These are phyloP conservation scores for Jatropha multifida DNA, from an alignment of 441 rosid genomes.

Conservation along the genomic window DNA sequence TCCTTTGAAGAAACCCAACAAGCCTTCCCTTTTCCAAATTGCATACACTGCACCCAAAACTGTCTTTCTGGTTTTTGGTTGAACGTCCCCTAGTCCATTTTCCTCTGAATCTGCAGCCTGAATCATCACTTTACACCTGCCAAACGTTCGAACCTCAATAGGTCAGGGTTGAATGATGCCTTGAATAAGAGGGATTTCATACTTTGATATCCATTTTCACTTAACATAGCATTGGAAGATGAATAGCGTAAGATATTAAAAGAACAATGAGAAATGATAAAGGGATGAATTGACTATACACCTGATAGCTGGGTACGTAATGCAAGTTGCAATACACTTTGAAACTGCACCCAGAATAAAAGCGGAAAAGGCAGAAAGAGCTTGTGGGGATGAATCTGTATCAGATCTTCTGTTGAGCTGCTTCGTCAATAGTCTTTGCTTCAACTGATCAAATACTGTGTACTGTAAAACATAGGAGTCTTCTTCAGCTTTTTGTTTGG, in stretches of 20 bases:
- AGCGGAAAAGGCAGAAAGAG: slow-evolving; percentile 74
- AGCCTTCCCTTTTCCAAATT: slow-evolving; percentile 84
- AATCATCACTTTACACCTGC: slow-evolving; percentile 84
- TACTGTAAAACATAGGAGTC: slow-evolving; percentile 46
- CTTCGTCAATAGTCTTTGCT: slow-evolving; percentile 54
- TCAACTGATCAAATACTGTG: slow-evolving; percentile 94
- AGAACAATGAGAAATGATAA: neutral
- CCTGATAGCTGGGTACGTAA: slow-evolving; percentile 96
- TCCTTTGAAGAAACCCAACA: slow-evolving; percentile 83
- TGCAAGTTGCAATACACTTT: slow-evolving; percentile 73
- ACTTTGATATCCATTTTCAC: neutral
- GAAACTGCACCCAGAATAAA: slow-evolving; percentile 83
- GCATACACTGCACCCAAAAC: slow-evolving; percentile 47
- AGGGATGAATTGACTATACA: slow-evolving; percentile 17
- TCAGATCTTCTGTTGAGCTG: slow-evolving; percentile 33
- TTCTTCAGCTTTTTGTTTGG: slow-evolving; percentile 6
- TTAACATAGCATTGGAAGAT: no score
- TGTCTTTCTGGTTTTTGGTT: slow-evolving; percentile 40
- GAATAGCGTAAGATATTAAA: neutral
- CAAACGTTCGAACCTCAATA: slow-evolving; percentile 5
- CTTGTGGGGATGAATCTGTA: slow-evolving; percentile 50
- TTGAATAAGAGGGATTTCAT: neutral
- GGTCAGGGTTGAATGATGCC: neutral
- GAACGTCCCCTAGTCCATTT: slow-evolving; percentile 30
- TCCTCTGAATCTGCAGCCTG: slow-evolving; percentile 76